Base-by-base conservation (phyloP, 2,329 filamentous ascomycete genomes). In the Aspergillus jensenii region DNA sequence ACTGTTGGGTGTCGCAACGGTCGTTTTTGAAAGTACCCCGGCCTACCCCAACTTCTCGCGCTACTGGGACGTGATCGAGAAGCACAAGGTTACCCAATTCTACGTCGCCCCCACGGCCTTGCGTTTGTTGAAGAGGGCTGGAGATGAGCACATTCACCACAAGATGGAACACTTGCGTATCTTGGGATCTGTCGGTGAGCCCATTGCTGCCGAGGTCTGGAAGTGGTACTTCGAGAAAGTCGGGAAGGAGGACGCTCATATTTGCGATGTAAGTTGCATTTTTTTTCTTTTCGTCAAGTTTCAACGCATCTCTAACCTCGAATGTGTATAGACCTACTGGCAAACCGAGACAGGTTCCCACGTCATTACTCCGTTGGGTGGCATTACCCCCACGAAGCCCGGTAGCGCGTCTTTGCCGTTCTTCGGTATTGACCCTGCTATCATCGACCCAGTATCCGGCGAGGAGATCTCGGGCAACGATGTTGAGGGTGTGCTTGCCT, bases 201-300 rank as follows among this genome's bases (percentile, higher is more conserved):
- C 95, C 40, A 99, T 99, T 69, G 93, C 95, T 17, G 91, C 93
- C 21, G 95, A 99, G 77, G 90, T 99, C 59, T 99, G 95, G 95
- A 98, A 98, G 80, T 99, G 95, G 95, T 99, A 98, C 80, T 93
- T 92, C 74, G 92, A 98, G 77, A 84, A 90, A 66, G 92, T 99
- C 53, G 95, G 95, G 71, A 96, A 92, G 83, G 89, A 93, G 77
- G 88, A 96, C 76, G 89, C 91, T 49, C 95, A 99, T 72, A 83
- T 99, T 75, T 88, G 97, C 55, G 95, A 99, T 75, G 92, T 96
- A 81, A 84, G 91, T 85, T 23, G 31, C 14, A 15, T 25, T n/a
- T 50, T 33, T 7, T 23, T 6, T 14, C 33, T 27, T 27, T 33
- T 33, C 35, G 14, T n/a, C 14, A 14, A 39, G 37, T 17, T 15